Evolutionary conservation across 768 basidiomycete species (phyloP).

Genomic region (Mycena sanguinolenta): DNA sequence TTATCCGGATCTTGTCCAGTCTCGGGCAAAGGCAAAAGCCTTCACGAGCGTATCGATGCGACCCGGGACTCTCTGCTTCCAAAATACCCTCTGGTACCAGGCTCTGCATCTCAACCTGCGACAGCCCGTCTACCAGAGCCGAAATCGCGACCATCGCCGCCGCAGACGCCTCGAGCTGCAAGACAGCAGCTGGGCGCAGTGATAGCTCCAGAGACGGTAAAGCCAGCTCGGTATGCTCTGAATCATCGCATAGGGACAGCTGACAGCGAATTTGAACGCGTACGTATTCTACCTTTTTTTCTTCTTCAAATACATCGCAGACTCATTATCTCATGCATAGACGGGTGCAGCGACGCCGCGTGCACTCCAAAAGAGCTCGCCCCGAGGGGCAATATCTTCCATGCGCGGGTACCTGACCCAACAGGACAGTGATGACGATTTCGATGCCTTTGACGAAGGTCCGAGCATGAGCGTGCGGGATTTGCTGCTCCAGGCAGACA

Average conservation of each 20-base stretch:
- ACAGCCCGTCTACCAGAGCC: not conserved
- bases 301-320: not conserved
- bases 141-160: not conserved
- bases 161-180: conserved; percentile 30
- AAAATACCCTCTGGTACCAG: conserved; percentile 43
- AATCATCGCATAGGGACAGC: too few relatives aligned
- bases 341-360: not conserved
- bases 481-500: conserved; percentile 57
- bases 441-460: conserved; percentile 43
- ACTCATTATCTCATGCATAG: not conserved
- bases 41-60: conserved; percentile 45
- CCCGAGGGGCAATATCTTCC: not conserved
- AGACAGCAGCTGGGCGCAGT: conserved; percentile 31
- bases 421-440: conserved; percentile 41
- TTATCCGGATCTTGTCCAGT: too few relatives aligned
- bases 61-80: conserved; percentile 46
- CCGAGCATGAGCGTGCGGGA: conserved; percentile 65
- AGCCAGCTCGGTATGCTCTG: conserved; percentile 31
- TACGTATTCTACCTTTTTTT: not conserved
- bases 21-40: too few relatives aligned
- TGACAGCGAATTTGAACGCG: not conserved
- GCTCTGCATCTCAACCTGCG: conserved; percentile 38
- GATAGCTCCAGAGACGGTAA: conserved; percentile 31
- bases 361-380: conserved; percentile 35
- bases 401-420: not conserved